Percentiles rank a stretch among this genome's conserved stretches.
Evolutionary conservation across 129 eudicot genomes (phyloP).

Genomic region (Flaveria ramosissima): DNA sequence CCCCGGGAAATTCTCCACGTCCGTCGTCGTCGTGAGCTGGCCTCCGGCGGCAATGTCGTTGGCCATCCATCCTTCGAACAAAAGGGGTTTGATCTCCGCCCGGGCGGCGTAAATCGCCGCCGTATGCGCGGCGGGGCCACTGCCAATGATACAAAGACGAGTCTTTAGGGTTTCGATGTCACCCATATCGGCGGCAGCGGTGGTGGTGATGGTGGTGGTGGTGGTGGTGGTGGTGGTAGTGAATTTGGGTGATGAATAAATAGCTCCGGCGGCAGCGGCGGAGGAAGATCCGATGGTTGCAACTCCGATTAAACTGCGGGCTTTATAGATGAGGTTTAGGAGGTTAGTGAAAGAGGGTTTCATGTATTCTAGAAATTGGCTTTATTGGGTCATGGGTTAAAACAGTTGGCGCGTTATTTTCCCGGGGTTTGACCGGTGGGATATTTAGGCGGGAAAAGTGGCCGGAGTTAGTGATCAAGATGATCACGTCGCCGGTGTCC

Average conservation of each 20-base stretch:
- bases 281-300: slow-evolving; percentile 46
- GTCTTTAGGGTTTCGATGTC: slow-evolving; percentile 51
- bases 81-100: slow-evolving; percentile 79
- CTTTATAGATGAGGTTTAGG: slow-evolving; percentile 37
- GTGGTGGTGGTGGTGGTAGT: slow-evolving; percentile 38
- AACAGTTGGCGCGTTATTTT: slow-evolving; percentile 31
- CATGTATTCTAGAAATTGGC: slow-evolving; percentile 19
- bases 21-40: slow-evolving; percentile 92
- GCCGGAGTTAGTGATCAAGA: background rate
- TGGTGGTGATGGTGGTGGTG: too few relatives aligned
- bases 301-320: slow-evolving; percentile 41
- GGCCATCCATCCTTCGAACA: slow-evolving; percentile 98
- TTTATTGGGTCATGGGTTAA: background rate
- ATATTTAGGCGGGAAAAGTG: slow-evolving; percentile 36
- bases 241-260: slow-evolving; percentile 36
- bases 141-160: slow-evolving; percentile 86
- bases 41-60: slow-evolving; percentile 98
- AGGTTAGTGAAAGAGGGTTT: slow-evolving; percentile 39
- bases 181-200: slow-evolving; percentile 52
- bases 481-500: too few relatives aligned
- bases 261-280: slow-evolving; percentile 37
- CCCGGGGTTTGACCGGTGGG: slow-evolving; percentile 21
- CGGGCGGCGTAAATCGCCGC: slow-evolving; percentile 98
- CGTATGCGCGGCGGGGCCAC: slow-evolving; percentile 98
- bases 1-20: slow-evolving; percentile 97